Conservation (phyloP, 2,329 filamentous ascomycete genomes). For the Claviceps pusilla region DNA sequence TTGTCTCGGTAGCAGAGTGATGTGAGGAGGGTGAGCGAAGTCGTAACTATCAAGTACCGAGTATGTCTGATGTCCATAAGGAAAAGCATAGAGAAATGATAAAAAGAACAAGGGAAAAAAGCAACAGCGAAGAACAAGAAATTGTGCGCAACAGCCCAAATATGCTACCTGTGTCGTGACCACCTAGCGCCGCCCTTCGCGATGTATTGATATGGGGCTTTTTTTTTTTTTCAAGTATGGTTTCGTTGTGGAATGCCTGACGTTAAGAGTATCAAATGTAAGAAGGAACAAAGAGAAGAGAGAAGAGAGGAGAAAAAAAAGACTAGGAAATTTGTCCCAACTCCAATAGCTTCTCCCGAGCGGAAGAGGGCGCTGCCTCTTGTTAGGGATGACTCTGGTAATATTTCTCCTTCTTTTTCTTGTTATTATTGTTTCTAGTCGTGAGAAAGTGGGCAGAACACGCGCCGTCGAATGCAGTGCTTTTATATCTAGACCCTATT, state of each 20-base stretch:
- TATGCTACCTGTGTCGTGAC: slow-evolving; percentile 21
- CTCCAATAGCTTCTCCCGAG: background rate
- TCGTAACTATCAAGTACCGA: background rate
- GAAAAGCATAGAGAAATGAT: slow-evolving; percentile 12
- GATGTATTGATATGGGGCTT: slow-evolving; percentile 21
- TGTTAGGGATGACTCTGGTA: background rate
- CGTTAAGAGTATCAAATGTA: slow-evolving; percentile 11
- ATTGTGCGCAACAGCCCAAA: slow-evolving; percentile 15
- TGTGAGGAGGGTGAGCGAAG: background rate
- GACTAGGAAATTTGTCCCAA: background rate
- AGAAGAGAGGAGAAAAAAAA: slow-evolving; percentile 1
- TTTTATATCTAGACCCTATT: background rate
- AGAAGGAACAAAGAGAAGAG: background rate
- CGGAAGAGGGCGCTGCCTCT: background rate
- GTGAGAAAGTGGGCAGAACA: background rate
- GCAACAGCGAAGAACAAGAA: slow-evolving; percentile 14
- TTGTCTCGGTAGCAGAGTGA: background rate
- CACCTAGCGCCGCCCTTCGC: slow-evolving; percentile 25
- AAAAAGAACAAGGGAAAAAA: slow-evolving; percentile 7
- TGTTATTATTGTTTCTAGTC: background rate
- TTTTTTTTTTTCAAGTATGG: slow-evolving; percentile 14
- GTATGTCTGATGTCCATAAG: background rate
- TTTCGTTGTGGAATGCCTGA: slow-evolving; percentile 22
- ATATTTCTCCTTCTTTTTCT: background rate
- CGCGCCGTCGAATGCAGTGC: background rate